Evolutionary conservation across 1,284 basidiomycete species (phyloP).

Genomic region (Volvariella surrecta): DNA sequence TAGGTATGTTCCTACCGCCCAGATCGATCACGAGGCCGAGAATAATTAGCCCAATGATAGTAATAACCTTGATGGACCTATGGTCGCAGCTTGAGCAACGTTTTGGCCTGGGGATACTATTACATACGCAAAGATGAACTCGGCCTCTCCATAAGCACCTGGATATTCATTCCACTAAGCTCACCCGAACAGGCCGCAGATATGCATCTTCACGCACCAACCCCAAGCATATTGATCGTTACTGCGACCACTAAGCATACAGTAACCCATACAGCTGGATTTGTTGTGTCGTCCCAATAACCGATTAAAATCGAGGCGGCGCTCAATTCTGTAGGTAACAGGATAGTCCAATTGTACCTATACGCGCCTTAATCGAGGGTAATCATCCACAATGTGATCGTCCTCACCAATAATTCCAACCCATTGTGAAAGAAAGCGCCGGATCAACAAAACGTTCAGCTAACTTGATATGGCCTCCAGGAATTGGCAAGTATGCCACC

Average conservation of each 20-base stretch:
- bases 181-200: slow-evolving; percentile 1
- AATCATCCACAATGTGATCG: not conserved
- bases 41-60: slow-evolving; percentile 58
- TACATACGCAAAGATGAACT: slow-evolving; percentile 60
- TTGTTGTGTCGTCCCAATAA: slow-evolving; percentile 57
- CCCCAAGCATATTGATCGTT: slow-evolving; percentile 72
- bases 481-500: slow-evolving; percentile 63
- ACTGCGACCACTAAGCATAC: slow-evolving; percentile 67
- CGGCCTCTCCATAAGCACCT: slow-evolving; percentile 65
- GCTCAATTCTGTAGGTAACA: slow-evolving; percentile 73
- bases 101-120: not conserved
- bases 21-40: slow-evolving; percentile 65
- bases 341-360: slow-evolving; percentile 57
- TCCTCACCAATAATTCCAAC: slow-evolving; percentile 71
- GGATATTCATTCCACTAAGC: not conserved
- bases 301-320: slow-evolving; percentile 74
- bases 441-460: slow-evolving; percentile 77
- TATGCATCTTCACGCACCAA: slow-evolving; percentile 31
- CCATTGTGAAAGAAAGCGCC: slow-evolving; percentile 75
- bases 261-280: slow-evolving; percentile 69
- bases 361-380: slow-evolving; percentile 3
- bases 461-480: slow-evolving; percentile 71
- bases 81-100: slow-evolving; percentile 3
- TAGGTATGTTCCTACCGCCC: slow-evolving; percentile 38
- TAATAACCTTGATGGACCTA: slow-evolving; percentile 73